These are phyloP conservation scores for Syncephalastrum racemosum DNA, from an alignment of 371 early-diverging fungal species.

Conservation along the genomic window DNA sequence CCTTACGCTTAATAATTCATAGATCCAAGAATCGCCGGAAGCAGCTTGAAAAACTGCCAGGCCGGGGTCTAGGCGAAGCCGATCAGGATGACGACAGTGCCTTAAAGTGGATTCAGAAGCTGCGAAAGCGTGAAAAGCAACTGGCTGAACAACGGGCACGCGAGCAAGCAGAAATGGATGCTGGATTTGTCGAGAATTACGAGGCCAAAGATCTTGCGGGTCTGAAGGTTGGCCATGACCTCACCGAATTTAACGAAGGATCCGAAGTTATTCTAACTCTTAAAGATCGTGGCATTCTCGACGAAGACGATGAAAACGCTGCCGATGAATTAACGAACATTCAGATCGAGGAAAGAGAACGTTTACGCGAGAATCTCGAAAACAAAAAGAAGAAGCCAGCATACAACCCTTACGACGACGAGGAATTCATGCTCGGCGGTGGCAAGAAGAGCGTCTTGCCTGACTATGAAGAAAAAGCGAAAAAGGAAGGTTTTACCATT, in stretches of 20 bases:
- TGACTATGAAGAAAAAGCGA: conserved; percentile 81
- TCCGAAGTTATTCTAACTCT: conserved; percentile 84
- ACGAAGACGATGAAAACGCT: conserved; percentile 65
- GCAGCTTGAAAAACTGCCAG: conserved; percentile 58
- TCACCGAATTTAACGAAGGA: conserved; percentile 71
- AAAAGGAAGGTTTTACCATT: conserved; percentile 48
- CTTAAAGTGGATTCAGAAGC: conserved; percentile 64
- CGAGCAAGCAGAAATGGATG: conserved; percentile 48
- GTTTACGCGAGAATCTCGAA: conserved; percentile 70
- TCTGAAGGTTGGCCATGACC: conserved; percentile 74
- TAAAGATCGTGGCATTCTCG: conserved; percentile 80
- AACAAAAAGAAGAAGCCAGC: conserved; percentile 72
- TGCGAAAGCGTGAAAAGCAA: conserved; percentile 50
- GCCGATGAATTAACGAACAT: conserved; percentile 76
- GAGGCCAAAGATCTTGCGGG: conserved; percentile 66
- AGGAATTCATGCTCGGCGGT: conserved; percentile 59
- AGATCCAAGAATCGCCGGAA: conserved; percentile 63
- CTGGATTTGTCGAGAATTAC: conserved; percentile 28
- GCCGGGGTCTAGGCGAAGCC: conserved; percentile 72
- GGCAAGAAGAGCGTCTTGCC: conserved; percentile 63
- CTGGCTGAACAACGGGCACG: conserved; percentile 51
- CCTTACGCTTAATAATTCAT: background rate
- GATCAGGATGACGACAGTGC: conserved; percentile 58
- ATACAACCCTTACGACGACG: conserved; percentile 82
- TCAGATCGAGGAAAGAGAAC: conserved; percentile 69